phyloP scores from a whole-genome alignment of 768 basidiomycete species.

The Pulveroboletus sp. region DNA sequence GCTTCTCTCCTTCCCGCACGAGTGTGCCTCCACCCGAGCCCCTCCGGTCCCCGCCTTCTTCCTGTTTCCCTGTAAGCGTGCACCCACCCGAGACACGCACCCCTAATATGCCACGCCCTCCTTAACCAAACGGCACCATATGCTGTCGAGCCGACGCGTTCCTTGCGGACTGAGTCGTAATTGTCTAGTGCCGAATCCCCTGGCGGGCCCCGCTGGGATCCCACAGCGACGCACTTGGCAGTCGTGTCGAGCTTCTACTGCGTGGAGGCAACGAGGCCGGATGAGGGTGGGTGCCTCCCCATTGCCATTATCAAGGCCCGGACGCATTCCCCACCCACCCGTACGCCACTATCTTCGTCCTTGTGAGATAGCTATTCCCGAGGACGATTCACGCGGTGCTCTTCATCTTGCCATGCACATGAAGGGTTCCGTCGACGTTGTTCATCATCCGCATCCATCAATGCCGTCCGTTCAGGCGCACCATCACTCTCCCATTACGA shows the following conservation, averaged over 20 bases:
- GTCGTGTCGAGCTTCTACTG: conserved; percentile 6
- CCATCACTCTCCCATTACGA: conserved; percentile 1
- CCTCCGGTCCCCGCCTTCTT: conserved; percentile 16
- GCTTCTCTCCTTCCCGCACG: conserved; percentile 7
- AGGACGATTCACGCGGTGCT: background rate
- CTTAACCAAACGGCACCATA: background rate
- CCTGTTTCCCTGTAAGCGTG: background rate
- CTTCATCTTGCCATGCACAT: background rate
- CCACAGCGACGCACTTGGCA: background rate
- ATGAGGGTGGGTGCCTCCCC: background rate
- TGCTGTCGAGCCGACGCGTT: background rate
- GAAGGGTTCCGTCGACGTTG: background rate
- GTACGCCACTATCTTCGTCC: background rate
- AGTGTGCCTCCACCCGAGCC: conserved; percentile 11
- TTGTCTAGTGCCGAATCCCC: background rate
- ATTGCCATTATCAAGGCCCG: conserved; percentile 8
- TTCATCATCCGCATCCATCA: background rate
- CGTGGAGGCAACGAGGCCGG: conserved; percentile 13
- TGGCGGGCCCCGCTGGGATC: background rate
- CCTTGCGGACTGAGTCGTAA: background rate
- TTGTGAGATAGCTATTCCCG: background rate
- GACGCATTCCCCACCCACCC: background rate
- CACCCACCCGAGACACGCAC: background rate
- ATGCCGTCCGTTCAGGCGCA: background rate
- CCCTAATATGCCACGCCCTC: background rate